Base-by-base conservation (phyloP, 495 filamentous ascomycete species). In the Penicillium herquei region DNA sequence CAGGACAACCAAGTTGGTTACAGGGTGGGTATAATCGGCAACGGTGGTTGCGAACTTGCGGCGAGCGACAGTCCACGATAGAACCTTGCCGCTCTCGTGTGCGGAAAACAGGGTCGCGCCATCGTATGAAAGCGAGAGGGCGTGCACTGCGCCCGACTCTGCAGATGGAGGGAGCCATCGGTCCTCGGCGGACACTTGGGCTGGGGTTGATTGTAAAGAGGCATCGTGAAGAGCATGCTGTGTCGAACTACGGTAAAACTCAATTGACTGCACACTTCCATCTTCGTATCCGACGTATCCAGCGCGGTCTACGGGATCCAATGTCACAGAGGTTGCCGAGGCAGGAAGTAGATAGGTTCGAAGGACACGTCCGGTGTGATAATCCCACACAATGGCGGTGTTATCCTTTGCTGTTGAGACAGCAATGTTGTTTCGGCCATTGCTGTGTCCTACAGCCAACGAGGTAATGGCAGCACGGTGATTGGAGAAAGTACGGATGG, bases 361-460 rank as follows among this genome's bases (percentile, higher is more conserved):
- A 53, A 97, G 68, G 18, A 84, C 77, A 31, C 78, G 78, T 35
- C 91, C 91, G 1, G 81, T 89, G 30, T 86, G 82, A 64, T 92
- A 94, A 67, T 96, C 89, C 94, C 94, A 98, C 51, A 90, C 81
- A 57, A 94, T 85, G 56, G 87, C 88, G 1, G 85, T 92, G 59
- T 87, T 87, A 67, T 96, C 92, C 56, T 87, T 82, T 51, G 89
- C 88, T 1, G 84, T 82, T 3, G 91, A 91, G 13, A 96, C 78
- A 52, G 84, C 88, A 52, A 94, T 83, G 61, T 89, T 92, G 50
- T 84, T 84, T 51, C 79, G 78, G 66, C 82, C 85, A 26, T 80
- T 70, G 64, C 85, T 87, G 57, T 88, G 85, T 48, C 87, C 87
- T 34, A 88, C 68, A 2, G 75, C 79, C 7, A 96, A 70, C 12